Evolutionary conservation across 495 filamentous ascomycete genomes (phyloP).

Genomic region (Neurospora terricola): DNA sequence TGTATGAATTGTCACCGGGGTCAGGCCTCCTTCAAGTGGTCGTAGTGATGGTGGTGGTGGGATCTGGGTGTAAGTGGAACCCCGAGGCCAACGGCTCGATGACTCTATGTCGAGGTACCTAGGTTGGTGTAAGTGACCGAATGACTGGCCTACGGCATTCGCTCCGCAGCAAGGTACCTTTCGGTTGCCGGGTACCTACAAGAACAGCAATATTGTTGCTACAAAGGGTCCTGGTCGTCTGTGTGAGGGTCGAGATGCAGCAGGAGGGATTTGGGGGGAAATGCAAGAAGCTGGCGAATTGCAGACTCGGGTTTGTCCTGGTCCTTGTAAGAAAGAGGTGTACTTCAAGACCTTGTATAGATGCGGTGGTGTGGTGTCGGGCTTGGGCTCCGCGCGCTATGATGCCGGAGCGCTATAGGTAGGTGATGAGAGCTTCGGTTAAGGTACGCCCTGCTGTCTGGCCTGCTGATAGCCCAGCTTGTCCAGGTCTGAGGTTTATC

Average conservation of each 20-base stretch:
- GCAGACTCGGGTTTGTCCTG: neutral
- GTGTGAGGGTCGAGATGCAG: neutral
- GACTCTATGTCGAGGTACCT: neutral
- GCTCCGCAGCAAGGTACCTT: neutral
- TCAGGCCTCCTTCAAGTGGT: neutral
- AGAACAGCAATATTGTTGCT: neutral
- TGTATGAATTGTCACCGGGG: neutral
- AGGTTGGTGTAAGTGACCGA: neutral
- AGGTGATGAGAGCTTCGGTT: neutral
- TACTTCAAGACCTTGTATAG: neutral
- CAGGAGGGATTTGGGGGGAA: neutral
- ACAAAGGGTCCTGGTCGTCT: neutral
- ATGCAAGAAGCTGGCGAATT: neutral
- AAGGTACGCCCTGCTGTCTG: neutral
- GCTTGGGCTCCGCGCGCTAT: neutral
- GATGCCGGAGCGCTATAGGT: neutral
- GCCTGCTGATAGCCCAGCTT: neutral
- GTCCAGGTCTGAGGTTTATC: neutral
- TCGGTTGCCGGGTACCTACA: neutral
- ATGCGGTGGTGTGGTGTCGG: neutral
- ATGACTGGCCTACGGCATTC: neutral
- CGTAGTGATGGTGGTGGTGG: neutral
- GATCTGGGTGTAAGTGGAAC: neutral
- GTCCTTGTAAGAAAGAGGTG: neutral
- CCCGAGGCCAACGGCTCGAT: neutral